Percentiles rank a stretch among this genome's conserved stretches.
Evolutionary conservation across 306 rosid genomes (phyloP).

Genomic region (Begonia loranthoides): DNA sequence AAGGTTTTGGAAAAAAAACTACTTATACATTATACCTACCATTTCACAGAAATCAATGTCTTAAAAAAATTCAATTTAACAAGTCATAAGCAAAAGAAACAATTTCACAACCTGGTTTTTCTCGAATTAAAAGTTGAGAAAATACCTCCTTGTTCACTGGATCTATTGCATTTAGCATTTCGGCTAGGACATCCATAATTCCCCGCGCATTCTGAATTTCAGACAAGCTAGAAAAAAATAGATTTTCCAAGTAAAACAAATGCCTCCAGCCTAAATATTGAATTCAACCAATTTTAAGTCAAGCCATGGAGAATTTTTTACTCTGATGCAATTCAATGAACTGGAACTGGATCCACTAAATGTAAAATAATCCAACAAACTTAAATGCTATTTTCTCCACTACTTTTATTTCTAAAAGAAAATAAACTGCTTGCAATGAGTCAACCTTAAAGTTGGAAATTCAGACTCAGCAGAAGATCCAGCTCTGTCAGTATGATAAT

Average conservation of each 20-base stretch:
- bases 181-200: conserved; percentile 78
- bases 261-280: too few relatives aligned
- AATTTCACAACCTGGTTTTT: neutral
- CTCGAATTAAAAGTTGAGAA: conserved; percentile 2
- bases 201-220: conserved; percentile 92
- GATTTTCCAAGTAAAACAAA: conserved; percentile 1
- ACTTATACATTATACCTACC: too few relatives aligned
- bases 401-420: too few relatives aligned
- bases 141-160: conserved; percentile 69
- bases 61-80: neutral
- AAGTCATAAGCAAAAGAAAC: neutral
- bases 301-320: too few relatives aligned
- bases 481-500: conserved; percentile 31
- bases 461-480: conserved; percentile 66
- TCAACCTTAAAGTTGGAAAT: conserved; percentile 72
- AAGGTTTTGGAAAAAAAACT: neutral
- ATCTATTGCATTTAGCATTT: conserved; percentile 75
- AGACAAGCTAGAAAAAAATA: conserved; percentile 37
- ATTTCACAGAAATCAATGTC: too few relatives aligned
- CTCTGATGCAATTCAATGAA: too few relatives aligned
- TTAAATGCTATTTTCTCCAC: too few relatives aligned
- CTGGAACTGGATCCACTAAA: too few relatives aligned
- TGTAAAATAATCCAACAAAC: too few relatives aligned
- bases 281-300: too few relatives aligned
- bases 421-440: neutral